Conservation (phyloP, 768 basidiomycete genomes). For the Auricularia sp. region DNA sequence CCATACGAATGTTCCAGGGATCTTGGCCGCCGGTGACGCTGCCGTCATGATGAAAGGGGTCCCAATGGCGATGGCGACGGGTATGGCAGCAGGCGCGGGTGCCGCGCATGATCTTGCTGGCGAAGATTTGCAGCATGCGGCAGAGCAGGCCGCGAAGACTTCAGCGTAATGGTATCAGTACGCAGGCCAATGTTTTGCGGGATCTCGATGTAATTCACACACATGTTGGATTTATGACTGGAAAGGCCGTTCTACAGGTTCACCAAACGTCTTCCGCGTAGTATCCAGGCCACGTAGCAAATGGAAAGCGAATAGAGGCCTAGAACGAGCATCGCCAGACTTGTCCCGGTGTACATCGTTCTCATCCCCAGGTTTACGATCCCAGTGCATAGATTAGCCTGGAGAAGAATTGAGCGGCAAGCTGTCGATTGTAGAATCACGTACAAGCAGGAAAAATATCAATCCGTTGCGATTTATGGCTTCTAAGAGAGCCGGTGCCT, state of each 20-base stretch:
- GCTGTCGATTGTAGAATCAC: conserved; percentile 18
- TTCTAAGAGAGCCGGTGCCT: conserved; percentile 49
- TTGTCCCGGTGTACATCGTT: conserved; percentile 68
- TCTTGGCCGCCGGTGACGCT: not conserved
- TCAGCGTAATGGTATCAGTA: no score
- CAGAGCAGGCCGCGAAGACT: not conserved
- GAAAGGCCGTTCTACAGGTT: conserved; percentile 12
- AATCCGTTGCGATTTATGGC: conserved; percentile 79
- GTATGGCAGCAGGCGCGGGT: not conserved
- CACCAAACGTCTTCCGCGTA: conserved; percentile 27
- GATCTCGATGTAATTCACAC: no score
- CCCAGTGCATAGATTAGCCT: conserved; percentile 88
- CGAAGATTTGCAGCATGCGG: not conserved
- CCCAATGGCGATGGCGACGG: not conserved
- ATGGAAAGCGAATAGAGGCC: conserved; percentile 47
- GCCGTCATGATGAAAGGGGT: not conserved
- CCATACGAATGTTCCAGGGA: not conserved
- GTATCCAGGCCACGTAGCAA: conserved; percentile 54
- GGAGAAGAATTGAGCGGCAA: conserved; percentile 1
- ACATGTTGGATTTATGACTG: not conserved
- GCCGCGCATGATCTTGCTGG: not conserved
- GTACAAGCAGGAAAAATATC: conserved; percentile 67
- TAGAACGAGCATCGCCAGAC: conserved; percentile 51
- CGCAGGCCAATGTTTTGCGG: no score
- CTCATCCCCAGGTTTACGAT: conserved; percentile 65